Evolutionary conservation across 2,329 filamentous ascomycete genomes (phyloP).

Genomic region (Gliomastix tumulicola): DNA sequence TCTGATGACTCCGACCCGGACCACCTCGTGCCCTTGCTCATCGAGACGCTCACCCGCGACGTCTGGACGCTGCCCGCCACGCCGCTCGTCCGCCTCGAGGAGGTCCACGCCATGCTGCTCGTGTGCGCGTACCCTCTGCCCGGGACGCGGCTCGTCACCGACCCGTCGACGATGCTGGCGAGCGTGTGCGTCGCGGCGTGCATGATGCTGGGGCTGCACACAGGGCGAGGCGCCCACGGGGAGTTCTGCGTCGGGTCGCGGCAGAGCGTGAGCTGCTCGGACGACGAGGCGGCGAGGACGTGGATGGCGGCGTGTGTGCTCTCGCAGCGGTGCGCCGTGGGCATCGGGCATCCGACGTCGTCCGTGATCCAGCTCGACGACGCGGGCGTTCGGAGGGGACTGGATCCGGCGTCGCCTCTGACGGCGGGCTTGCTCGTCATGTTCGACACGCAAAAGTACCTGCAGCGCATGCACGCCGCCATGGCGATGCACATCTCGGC

Average conservation of each 20-base stretch:
- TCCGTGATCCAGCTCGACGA: slow-evolving; percentile 46
- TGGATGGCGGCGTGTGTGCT: slow-evolving; percentile 48
- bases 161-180: slow-evolving; percentile 40
- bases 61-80: slow-evolving; percentile 34
- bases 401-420: slow-evolving; percentile 27
- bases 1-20: too few relatives aligned
- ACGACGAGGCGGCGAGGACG: slow-evolving; percentile 44
- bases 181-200: slow-evolving; percentile 39
- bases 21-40: slow-evolving; percentile 32
- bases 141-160: slow-evolving; percentile 41
- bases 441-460: slow-evolving; percentile 43
- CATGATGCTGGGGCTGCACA: slow-evolving; percentile 43
- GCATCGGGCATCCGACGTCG: slow-evolving; percentile 37
- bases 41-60: slow-evolving; percentile 38
- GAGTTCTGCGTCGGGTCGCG: slow-evolving; percentile 38
- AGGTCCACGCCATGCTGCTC: slow-evolving; percentile 44
- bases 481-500: slow-evolving; percentile 40
- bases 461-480: slow-evolving; percentile 39
- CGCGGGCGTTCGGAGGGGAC: slow-evolving; percentile 29
- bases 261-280: slow-evolving; percentile 33
- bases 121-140: slow-evolving; percentile 45
- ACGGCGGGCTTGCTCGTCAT: slow-evolving; percentile 34
- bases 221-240: slow-evolving; percentile 40
- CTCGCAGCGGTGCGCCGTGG: slow-evolving; percentile 39
- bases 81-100: slow-evolving; percentile 35